A percentile compares a stretch with the other conserved stretches of the same genome.
Conservation (phyloP, 2,329 filamentous ascomycete genomes). For the Fusarium anthophilum region DNA sequence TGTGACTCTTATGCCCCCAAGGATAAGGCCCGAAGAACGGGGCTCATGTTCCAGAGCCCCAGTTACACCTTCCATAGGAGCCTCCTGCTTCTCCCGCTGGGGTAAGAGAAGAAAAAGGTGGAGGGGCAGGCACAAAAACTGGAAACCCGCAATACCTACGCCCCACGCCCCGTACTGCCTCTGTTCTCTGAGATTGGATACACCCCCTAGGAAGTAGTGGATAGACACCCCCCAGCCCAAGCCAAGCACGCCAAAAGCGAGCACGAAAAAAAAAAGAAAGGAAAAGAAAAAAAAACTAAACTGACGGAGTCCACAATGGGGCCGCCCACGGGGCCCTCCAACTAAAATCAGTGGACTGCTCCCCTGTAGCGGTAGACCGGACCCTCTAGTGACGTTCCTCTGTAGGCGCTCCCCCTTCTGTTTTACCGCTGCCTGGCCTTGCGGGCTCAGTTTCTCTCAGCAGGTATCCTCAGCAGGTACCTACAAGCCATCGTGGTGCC, state of each 20-base stretch:
- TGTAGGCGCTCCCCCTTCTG: constrained; percentile 34
- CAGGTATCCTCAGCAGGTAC: constrained; percentile 39
- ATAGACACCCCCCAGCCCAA: constrained; percentile 7
- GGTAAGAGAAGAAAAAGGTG: constrained; percentile 38
- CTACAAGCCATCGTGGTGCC: constrained; percentile 26
- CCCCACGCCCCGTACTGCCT: constrained; percentile 32
- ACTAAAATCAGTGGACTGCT: constrained; percentile 19
- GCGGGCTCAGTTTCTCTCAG: constrained; percentile 35
- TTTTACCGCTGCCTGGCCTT: constrained; percentile 38
- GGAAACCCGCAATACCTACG: constrained; percentile 10
- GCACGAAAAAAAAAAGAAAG: not conserved
- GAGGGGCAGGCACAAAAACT: constrained; percentile 33
- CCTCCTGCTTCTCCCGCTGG: constrained; percentile 44
- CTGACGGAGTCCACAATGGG: constrained; percentile 21
- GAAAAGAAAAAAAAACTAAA: not conserved
- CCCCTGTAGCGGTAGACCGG: constrained; percentile 32
- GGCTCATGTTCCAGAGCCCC: constrained; percentile 38
- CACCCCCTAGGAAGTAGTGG: constrained; percentile 12
- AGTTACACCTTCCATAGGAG: constrained; percentile 35
- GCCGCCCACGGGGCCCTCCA: constrained; percentile 26
- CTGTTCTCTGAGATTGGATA: constrained; percentile 7
- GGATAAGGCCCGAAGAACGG: constrained; percentile 38
- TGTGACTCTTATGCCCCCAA: constrained; percentile 33
- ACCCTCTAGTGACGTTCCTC: constrained; percentile 29
- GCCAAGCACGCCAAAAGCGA: constrained; percentile 4